Conservation (phyloP, 805 yeast species). For the Metschnikowia sp. region DNA sequence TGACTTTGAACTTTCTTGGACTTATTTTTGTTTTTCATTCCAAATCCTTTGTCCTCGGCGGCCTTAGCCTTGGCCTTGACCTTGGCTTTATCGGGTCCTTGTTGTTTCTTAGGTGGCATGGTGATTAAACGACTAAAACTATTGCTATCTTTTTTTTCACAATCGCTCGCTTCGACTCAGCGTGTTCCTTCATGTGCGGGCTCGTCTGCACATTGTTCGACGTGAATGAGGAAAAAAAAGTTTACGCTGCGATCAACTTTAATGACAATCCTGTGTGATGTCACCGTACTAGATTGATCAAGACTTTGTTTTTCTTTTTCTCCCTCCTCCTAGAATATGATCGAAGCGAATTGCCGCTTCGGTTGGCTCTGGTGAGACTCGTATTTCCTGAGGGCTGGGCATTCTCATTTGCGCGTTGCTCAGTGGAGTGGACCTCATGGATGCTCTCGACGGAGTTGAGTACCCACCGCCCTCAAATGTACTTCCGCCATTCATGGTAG, state of each 20-base stretch:
- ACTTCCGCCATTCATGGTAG: constrained; percentile 7
- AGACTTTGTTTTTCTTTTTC: constrained; percentile 10
- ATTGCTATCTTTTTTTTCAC: constrained; percentile 11
- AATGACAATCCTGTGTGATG: too few relatives aligned
- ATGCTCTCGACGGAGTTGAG: constrained; percentile 7
- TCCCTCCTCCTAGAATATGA: constrained; percentile 13
- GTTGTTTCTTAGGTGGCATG: constrained; percentile 79
- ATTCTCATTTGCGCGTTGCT: constrained; percentile 8
- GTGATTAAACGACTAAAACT: background rate
- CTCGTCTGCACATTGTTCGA: constrained; percentile 7
- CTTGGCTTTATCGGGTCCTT: constrained; percentile 57
- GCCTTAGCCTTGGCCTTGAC: constrained; percentile 59
- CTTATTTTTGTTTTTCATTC: constrained; percentile 92
- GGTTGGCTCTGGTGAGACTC: constrained; percentile 9
- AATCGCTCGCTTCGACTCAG: constrained; percentile 9
- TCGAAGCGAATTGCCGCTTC: constrained; percentile 15
- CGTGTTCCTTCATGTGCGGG: constrained; percentile 7
- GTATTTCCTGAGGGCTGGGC: constrained; percentile 12
- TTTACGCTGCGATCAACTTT: too few relatives aligned
- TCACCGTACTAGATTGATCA: background rate
- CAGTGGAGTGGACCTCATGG: constrained; percentile 8
- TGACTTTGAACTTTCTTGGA: constrained; percentile 81
- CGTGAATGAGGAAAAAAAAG: background rate
- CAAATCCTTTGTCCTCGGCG: constrained; percentile 88
- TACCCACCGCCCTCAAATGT: constrained; percentile 7